Conservation (phyloP, 1,284 basidiomycete species). For the Malassezia caprae region DNA sequence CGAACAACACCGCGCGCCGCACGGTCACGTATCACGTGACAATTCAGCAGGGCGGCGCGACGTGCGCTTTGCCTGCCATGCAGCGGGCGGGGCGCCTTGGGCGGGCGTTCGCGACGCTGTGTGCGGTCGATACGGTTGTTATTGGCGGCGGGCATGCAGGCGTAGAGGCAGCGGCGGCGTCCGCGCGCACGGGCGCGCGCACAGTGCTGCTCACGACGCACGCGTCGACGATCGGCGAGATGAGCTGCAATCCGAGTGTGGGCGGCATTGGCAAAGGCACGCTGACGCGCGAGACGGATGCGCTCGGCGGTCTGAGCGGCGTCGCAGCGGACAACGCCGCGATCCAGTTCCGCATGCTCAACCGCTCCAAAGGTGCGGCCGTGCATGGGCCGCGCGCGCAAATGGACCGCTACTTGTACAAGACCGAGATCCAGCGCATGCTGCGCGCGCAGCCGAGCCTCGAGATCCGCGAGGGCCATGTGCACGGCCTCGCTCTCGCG, state of each 20-base stretch:
- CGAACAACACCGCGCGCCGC: conserved; percentile 1
- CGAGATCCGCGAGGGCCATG: conserved; percentile 62
- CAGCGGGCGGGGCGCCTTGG: background rate
- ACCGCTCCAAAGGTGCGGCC: conserved; percentile 72
- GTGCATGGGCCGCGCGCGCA: conserved; percentile 85
- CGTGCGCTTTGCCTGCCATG: background rate
- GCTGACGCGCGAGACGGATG: conserved; percentile 75
- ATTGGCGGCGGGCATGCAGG: conserved; percentile 88
- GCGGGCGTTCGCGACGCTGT: background rate
- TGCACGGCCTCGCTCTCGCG: conserved; percentile 66
- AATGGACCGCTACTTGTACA: conserved; percentile 73
- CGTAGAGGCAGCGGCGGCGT: conserved; percentile 74
- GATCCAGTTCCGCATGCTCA: conserved; percentile 75
- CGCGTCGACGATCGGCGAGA: conserved; percentile 67
- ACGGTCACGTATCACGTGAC: conserved; percentile 7
- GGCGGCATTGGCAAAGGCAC: conserved; percentile 73
- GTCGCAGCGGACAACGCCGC: conserved; percentile 62
- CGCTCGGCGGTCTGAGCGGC: conserved; percentile 60
- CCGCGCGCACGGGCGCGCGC: conserved; percentile 67
- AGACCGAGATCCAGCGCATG: conserved; percentile 64
- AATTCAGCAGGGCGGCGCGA: background rate
- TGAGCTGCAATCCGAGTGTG: conserved; percentile 68
- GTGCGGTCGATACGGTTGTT: conserved; percentile 58
- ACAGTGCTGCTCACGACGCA: conserved; percentile 72
- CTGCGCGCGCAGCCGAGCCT: conserved; percentile 61